Evolutionary conservation across 1,284 basidiomycete genomes (phyloP), one percentile per base, ranked within the genome.

Genomic region (Psilocybe mexicana): DNA sequence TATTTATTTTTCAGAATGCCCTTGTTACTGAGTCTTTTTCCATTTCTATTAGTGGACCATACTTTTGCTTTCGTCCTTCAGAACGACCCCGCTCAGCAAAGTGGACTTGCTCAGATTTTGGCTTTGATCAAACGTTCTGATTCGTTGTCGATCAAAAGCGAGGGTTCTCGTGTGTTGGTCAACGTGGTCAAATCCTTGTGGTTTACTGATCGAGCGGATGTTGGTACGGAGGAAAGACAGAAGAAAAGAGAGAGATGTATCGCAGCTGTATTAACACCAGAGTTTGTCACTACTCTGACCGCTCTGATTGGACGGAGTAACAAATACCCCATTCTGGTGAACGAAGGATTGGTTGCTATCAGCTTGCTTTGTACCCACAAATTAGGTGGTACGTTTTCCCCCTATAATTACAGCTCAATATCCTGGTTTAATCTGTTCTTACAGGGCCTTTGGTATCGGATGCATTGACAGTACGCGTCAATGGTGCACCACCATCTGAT

Each of bases 271-370:
- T 73, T 81, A 25, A 84, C 79, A 7, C 67, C 74, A 23, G 77
- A 83, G 24, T 84, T 83, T 60, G 80, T 85, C 0, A 78, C 78
- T 4, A 83, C 86, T 10, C 78, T 98, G 26, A 83, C 86, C 1
- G 85, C 83, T 60, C 83, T 97, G 64, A 78, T 96, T 24, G 83
- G 85, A 14, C 80, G 87, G 61, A 93, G 92, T 66, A 83, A 81
- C 62, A 88, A 88, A 69, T 93, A 94, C 68, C 89, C 92, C 0
- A 79, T 94, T 46, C 79, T 98, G 33, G 82, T 97, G 60, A 96
- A 96, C 67, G 96, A 98, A 72, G 93, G 90, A 0, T 79, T 97
- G 28, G 83, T 98, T 28, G 92, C 92, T 1, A 73, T 97, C 59
- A 90, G 89, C 38, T 73, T 98, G 52, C 72, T 97, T 61, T 84